Evolutionary conservation across 805 yeast species (phyloP).

Genomic region (Priceomyces fermenticarens): DNA sequence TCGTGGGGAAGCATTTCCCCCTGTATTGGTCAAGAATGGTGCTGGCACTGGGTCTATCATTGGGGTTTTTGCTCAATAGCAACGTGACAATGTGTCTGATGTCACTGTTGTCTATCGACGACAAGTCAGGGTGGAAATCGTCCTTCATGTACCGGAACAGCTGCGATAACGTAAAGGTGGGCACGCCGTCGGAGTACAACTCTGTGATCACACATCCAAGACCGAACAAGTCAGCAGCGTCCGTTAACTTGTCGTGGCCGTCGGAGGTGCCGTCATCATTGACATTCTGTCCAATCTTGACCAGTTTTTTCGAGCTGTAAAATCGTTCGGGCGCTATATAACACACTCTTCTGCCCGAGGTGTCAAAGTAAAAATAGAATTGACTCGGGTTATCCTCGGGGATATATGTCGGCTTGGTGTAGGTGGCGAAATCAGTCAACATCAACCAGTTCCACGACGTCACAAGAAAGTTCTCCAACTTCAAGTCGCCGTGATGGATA

Average conservation of each 20-base stretch:
- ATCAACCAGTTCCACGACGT: slow-evolving; percentile 88
- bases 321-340: slow-evolving; percentile 95
- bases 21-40: slow-evolving; percentile 51
- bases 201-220: slow-evolving; percentile 90
- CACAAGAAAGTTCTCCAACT: slow-evolving; percentile 82
- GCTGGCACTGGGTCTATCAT: slow-evolving; percentile 52
- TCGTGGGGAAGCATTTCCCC: slow-evolving; percentile 58
- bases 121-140: slow-evolving; percentile 63
- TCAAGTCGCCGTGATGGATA: slow-evolving; percentile 85
- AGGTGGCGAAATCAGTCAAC: slow-evolving; percentile 77
- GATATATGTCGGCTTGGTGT: slow-evolving; percentile 71
- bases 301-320: slow-evolving; percentile 27
- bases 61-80: slow-evolving; percentile 67
- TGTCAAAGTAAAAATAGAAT: slow-evolving; percentile 88
- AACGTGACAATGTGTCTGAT: slow-evolving; percentile 55
- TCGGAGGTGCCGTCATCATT: slow-evolving; percentile 23
- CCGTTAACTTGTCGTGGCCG: slow-evolving; percentile 35
- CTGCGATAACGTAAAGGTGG: slow-evolving; percentile 83
- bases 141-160: slow-evolving; percentile 75
- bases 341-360: slow-evolving; percentile 81
- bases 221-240: slow-evolving; percentile 78
- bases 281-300: slow-evolving; percentile 14
- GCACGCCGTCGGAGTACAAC: slow-evolving; percentile 78
- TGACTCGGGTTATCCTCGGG: slow-evolving; percentile 95
- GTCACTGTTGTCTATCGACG: slow-evolving; percentile 47